Base-by-base conservation (phyloP, 306 rosid genomes). In the Vicia villosa region DNA sequence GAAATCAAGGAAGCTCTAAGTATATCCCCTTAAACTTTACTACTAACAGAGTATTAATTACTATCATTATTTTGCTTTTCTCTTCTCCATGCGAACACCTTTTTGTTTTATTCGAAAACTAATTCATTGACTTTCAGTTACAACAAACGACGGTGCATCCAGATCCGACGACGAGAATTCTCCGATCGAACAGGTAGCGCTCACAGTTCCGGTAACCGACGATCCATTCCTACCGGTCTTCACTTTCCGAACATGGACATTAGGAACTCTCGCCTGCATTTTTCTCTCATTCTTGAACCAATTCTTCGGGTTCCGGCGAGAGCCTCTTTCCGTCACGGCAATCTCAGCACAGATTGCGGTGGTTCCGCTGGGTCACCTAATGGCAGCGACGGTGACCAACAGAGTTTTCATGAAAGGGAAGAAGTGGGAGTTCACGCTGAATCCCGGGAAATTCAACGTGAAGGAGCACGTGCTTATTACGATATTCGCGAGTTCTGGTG, bases 271-370 rank as follows among this genome's bases (percentile, higher is more conserved):
- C 5, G 86, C 97, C 0, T 91, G 97, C 68, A 41, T 45, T 2
- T 74, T 91, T 6, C 84, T 91, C 37, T 91, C 97, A 0, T 91
- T 91, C 69, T 85, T 91, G 13, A 91, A 91, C 81, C 97, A 91
- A 59, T 91, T 91, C 87, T 91, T 91, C 66, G 84, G 96, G 61
- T 91, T 60, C 96, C 82, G 96, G 0, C 82, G 63, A 0, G 97
- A 91, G 66, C 97, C 97, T 0, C 77, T 91, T 1, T 69, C 93
- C 0, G 80, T 91, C 50, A 88, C 97, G 21, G 82, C 96, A 76
- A 86, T 91, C 6, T 91, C 97, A 9, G 97, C 97, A 11, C 97
- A 91, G 74, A 91, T 91, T 8, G 96, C 97, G 7, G 97, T 88
- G 65, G 86, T 88, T 6, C 97, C 97, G 13, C 77, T 80, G 12